These are phyloP conservation scores for Aspergillus jensenii DNA, from an alignment of 2,329 filamentous ascomycete genomes.

Conservation along the genomic window DNA sequence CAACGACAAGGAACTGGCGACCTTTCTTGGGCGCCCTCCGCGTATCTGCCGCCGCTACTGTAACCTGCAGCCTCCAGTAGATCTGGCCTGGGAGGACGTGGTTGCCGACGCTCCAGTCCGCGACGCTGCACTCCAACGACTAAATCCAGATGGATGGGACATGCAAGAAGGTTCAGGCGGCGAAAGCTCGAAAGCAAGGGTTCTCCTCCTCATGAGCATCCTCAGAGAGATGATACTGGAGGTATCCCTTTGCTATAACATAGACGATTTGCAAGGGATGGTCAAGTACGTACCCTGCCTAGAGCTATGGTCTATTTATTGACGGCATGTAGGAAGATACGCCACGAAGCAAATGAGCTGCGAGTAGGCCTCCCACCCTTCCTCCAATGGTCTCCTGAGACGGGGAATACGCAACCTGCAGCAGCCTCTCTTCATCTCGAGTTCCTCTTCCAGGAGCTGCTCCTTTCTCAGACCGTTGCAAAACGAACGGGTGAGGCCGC, in stretches of 20 bases:
- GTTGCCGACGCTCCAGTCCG: constrained; percentile 9
- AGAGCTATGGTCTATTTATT: not conserved
- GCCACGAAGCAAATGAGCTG: constrained; percentile 1
- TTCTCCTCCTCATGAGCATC: too few relatives aligned
- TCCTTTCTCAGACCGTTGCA: constrained; percentile 20
- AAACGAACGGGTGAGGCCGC: constrained; percentile 11
- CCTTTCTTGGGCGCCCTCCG: constrained; percentile 49
- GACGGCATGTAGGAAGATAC: not conserved
- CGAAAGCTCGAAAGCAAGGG: too few relatives aligned
- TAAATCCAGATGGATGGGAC: constrained; percentile 25
- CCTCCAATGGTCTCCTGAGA: constrained; percentile 11
- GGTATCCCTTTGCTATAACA: too few relatives aligned
- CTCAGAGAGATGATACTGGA: too few relatives aligned
- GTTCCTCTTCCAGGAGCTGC: constrained; percentile 21
- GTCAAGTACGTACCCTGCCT: not conserved
- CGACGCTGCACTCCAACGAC: constrained; percentile 10
- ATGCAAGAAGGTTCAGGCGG: not conserved
- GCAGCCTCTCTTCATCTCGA: constrained; percentile 15
- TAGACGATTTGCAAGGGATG: not conserved
- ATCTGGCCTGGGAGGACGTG: constrained; percentile 22
- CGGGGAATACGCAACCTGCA: not conserved
- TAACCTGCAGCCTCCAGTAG: constrained; percentile 19
- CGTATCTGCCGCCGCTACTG: constrained; percentile 42
- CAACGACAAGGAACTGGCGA: constrained; percentile 46
- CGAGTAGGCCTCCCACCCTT: not conserved